Base-by-base conservation (phyloP, 139 green algal species). In the Coelastrella sp. region DNA sequence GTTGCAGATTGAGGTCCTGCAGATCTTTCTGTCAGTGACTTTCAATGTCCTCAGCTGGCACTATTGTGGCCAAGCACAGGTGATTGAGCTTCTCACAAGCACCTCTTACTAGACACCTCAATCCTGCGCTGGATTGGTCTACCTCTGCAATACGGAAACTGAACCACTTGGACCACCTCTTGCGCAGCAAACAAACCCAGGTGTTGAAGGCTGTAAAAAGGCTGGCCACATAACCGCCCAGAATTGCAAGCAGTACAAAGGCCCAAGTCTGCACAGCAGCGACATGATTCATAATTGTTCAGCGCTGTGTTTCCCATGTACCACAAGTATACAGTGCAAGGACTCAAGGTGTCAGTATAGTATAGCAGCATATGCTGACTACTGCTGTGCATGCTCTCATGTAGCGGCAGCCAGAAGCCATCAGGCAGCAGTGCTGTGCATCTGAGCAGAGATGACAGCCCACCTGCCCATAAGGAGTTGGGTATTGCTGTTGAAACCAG, bases 171-270 rank as follows among this genome's bases (percentile, higher is more conserved):
- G 88, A 87, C 93, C 93, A 95, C 63, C 89, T 91, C 70, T 95
- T 95, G 66, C 93, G 90, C 59, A 94, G 83, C 19, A 95, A 78
- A 83, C 93, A 95, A n/a, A 95, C 89, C 93, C 93, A 95, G n/a
- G 93, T 95, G 87, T 95, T 95, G 91, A 95, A 94, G 0, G 89
- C 84, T 14, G 89, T 94, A 83, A 93, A 95, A 12, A 95, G 82
- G 49, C 83, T 92, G 74, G 90, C 91, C 49, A 95, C 59, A 82
- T 93, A 95, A 61, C 93, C 93, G 9, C 89, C 89, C 7, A 95
- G 79, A 12, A 92, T 78, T 3, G 92, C 92, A 78, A 95, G 75
- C 76, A 94, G 82, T 25, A 93, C 63, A 63, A 94, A 89, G 8
- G 91, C 91, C 93, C 91, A 94, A 15, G 91, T 81, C 87, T 94